A percentile compares a stretch with the other conserved stretches of the same genome.
Evolutionary conservation across 192 early-diverging fungal species (phyloP).

Genomic region (Entomortierella beljakovae): DNA sequence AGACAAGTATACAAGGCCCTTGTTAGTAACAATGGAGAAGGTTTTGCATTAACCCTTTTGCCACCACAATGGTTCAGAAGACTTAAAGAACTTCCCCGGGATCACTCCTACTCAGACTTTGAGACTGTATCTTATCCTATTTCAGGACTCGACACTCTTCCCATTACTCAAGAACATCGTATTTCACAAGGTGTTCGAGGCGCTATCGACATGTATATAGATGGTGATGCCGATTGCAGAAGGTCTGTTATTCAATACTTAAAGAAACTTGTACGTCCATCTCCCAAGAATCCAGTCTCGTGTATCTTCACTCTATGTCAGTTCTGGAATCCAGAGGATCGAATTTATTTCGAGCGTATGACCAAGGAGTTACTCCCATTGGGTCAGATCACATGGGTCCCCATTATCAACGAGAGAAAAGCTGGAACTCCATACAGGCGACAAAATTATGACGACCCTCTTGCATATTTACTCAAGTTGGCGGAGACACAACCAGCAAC

Average conservation of each 20-base stretch:
- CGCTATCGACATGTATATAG: neutral
- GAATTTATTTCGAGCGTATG: neutral
- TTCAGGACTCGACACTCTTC: neutral
- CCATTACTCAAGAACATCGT: neutral
- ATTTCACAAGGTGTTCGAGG: neutral
- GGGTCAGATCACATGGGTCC: constrained; percentile 21
- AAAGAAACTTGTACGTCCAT: neutral
- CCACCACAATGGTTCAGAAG: neutral
- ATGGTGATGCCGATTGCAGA: neutral
- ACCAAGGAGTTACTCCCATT: neutral
- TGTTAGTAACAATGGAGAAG: neutral
- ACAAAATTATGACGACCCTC: neutral
- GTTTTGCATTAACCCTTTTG: neutral
- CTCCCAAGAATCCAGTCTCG: neutral
- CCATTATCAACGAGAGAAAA: too few species aligned
- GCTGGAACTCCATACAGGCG: neutral
- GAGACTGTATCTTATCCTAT: neutral
- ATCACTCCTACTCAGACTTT: neutral
- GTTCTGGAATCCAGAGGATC: neutral
- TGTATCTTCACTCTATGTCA: neutral
- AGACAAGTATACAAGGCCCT: neutral
- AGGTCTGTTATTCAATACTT: neutral
- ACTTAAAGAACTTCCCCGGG: neutral
- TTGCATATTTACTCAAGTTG: neutral
- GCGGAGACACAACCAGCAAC: neutral